Evolutionary conservation across 257 asterid species (phyloP).

Genomic region (Handroanthus guayacan): DNA sequence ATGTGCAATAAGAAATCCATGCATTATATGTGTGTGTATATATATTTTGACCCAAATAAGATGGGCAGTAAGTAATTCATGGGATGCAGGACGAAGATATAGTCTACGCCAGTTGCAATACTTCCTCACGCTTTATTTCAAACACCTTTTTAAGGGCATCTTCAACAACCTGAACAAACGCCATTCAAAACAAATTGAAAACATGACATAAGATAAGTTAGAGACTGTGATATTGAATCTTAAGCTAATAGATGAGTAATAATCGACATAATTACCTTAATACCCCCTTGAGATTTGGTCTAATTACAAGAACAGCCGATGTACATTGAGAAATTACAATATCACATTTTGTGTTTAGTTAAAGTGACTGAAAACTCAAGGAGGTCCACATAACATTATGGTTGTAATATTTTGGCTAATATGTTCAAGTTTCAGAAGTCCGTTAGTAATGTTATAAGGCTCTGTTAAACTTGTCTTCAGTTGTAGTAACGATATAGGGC

Average conservation of each 20-base stretch:
- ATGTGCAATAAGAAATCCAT: neutral
- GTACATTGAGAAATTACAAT: too few species aligned
- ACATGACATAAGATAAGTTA: neutral
- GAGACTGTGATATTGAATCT: neutral
- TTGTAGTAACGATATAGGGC: too few species aligned
- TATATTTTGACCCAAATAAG: neutral
- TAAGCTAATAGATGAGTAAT: neutral
- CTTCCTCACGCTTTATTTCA: conserved; percentile 73
- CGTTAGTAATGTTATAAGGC: too few species aligned
- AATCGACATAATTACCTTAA: neutral
- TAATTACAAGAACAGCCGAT: too few species aligned
- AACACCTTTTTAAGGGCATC: conserved; percentile 75
- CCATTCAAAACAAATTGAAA: neutral
- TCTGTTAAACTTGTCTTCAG: too few species aligned
- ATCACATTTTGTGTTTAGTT: too few species aligned
- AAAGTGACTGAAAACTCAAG: too few species aligned
- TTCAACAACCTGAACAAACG: conserved; percentile 66
- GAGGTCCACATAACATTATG: too few species aligned
- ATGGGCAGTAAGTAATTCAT: neutral
- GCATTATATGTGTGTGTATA: too few species aligned
- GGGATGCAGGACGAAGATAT: neutral
- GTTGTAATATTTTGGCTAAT: too few species aligned
- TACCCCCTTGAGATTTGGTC: too few species aligned
- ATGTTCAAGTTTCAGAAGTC: too few species aligned
- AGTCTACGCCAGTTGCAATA: conserved; percentile 49